These are phyloP conservation scores for Peniophora sp. DNA, from an alignment of 1,284 basidiomycete genomes.

Conservation along the genomic window DNA sequence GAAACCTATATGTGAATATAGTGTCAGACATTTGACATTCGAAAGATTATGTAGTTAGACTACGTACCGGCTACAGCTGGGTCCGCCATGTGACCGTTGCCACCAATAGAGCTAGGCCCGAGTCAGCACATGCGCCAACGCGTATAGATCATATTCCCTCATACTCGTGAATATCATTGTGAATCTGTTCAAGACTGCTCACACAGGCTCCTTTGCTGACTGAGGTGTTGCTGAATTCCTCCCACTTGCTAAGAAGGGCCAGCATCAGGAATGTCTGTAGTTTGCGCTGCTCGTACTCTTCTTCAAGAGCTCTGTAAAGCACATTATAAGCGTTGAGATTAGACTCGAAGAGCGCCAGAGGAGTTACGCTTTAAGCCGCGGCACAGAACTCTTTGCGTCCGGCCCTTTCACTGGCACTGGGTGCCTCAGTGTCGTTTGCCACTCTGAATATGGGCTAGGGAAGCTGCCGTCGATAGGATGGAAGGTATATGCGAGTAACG, in stretches of 20 bases:
- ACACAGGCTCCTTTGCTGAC: too few relatives aligned
- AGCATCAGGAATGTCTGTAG: slow-evolving; percentile 31
- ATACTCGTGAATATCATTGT: too few relatives aligned
- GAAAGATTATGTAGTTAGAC: too few relatives aligned
- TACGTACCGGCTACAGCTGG: slow-evolving; percentile 22
- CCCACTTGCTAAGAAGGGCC: slow-evolving; percentile 30
- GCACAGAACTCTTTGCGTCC: too few relatives aligned
- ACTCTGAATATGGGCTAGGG: slow-evolving; percentile 24
- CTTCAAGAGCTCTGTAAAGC: slow-evolving; percentile 9
- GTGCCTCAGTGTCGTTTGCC: slow-evolving; percentile 35
- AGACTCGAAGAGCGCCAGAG: not conserved
- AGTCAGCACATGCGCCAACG: too few relatives aligned
- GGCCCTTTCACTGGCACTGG: slow-evolving; percentile 20
- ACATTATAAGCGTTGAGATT: not conserved
- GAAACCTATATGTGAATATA: too few relatives aligned
- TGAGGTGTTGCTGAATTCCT: slow-evolving; percentile 39
- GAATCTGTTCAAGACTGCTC: too few relatives aligned
- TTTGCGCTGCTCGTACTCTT: slow-evolving; percentile 19
- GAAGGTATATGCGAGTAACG: slow-evolving; percentile 36
- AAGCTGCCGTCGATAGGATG: slow-evolving; percentile 32
- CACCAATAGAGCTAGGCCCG: slow-evolving; percentile 22
- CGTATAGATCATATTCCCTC: too few relatives aligned
- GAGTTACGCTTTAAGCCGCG: too few relatives aligned
- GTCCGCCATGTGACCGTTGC: slow-evolving; percentile 34
- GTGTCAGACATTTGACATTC: too few relatives aligned